Evolutionary conservation across 2,329 filamentous ascomycete species (phyloP).

Genomic region (Cercospora sp.): DNA sequence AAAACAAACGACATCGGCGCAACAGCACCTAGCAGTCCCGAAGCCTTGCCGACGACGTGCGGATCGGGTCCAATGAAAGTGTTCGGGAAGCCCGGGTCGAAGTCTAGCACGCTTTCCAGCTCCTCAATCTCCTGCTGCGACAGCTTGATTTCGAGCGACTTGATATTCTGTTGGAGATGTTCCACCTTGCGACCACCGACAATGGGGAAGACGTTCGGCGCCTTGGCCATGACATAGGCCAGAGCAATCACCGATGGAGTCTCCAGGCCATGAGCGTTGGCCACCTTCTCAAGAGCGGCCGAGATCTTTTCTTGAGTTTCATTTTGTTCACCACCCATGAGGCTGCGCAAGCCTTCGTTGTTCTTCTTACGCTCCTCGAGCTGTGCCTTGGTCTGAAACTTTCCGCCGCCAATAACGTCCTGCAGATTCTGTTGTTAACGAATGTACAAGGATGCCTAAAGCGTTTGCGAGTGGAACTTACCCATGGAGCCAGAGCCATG

Average conservation of each 20-base stretch:
- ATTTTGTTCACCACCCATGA: background rate
- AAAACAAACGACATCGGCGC: slow-evolving; percentile 35
- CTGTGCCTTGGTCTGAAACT: slow-evolving; percentile 48
- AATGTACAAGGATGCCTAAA: background rate
- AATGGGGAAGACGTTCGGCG: slow-evolving; percentile 56
- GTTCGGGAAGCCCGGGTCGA: slow-evolving; percentile 67
- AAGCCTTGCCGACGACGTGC: slow-evolving; percentile 31
- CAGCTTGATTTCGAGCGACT: slow-evolving; percentile 63
- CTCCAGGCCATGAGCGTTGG: slow-evolving; percentile 53
- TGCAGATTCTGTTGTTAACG: background rate
- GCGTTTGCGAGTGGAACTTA: background rate
- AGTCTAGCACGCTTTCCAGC: slow-evolving; percentile 62
- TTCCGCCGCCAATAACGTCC: slow-evolving; percentile 47
- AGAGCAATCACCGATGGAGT: slow-evolving; percentile 49
- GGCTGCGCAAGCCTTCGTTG: slow-evolving; percentile 37
- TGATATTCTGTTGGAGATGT: slow-evolving; percentile 69
- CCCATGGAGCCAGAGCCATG: slow-evolving; percentile 58
- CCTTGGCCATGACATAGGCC: slow-evolving; percentile 71
- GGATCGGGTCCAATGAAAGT: slow-evolving; percentile 53
- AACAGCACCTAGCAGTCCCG: slow-evolving; percentile 29
- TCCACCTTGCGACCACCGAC: slow-evolving; percentile 68
- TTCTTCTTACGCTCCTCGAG: slow-evolving; percentile 47
- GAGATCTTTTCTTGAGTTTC: slow-evolving; percentile 56
- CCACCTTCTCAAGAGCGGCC: slow-evolving; percentile 61
- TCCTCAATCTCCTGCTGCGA: slow-evolving; percentile 62